phyloP scores from a whole-genome alignment of 2,329 filamentous ascomycete species.

The Aspergillus ustus region DNA sequence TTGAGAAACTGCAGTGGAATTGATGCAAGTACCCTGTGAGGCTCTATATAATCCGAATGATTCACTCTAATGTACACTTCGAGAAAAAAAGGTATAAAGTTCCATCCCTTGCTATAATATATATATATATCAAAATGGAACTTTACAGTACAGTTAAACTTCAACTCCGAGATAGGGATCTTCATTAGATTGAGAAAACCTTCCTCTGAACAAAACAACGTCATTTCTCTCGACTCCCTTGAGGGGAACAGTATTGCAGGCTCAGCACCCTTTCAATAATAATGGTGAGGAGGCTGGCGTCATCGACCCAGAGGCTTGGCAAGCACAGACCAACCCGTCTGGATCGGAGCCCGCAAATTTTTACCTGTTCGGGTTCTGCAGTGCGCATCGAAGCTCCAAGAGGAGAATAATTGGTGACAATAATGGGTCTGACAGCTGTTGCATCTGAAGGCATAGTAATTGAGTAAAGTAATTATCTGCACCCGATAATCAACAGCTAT shows the following conservation, averaged over 20 bases:
- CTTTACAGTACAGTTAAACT: too few relatives aligned
- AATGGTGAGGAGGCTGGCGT: not conserved
- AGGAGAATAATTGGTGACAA: not conserved
- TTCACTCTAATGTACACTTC: not conserved
- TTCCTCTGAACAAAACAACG: too few relatives aligned
- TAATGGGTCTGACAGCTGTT: not conserved
- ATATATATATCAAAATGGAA: too few relatives aligned
- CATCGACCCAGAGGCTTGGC: not conserved
- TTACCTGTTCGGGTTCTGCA: not conserved
- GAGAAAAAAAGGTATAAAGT: not conserved
- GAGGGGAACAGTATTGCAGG: too few relatives aligned
- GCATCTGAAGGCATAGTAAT: not conserved
- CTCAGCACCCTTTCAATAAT: too few relatives aligned
- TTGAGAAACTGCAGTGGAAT: constrained; percentile 15
- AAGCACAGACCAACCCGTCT: not conserved
- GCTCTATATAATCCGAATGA: not conserved
- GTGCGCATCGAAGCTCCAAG: constrained; percentile 1
- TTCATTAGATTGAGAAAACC: too few relatives aligned
- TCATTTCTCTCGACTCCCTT: not conserved
- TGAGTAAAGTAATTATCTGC: not conserved
- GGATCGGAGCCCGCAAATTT: not conserved
- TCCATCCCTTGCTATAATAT: not conserved
- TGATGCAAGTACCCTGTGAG: not conserved
- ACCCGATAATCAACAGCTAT: not conserved
- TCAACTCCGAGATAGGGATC: too few relatives aligned